Evolutionary conservation across 2,329 filamentous ascomycete species (phyloP).

Genomic region (Teratosphaeria epicoccoides): DNA sequence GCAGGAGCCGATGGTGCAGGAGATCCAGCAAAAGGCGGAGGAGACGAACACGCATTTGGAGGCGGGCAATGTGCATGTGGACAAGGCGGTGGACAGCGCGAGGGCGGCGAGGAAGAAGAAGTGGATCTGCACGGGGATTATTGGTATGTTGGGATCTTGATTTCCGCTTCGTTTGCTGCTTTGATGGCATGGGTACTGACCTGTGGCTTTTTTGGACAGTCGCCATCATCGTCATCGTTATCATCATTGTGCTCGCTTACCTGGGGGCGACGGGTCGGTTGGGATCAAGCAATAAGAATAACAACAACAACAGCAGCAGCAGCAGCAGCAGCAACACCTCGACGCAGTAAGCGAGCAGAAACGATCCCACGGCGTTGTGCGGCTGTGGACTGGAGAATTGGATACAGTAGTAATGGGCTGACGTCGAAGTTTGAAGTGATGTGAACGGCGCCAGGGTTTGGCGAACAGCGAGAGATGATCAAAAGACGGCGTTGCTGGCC

Average conservation of each 20-base stretch:
- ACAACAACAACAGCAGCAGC: conserved; percentile 6
- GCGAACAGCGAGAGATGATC: too few species aligned
- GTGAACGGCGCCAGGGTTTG: too few species aligned
- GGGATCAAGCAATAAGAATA: conserved; percentile 1
- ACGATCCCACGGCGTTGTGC: too few species aligned
- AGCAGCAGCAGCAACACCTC: not conserved
- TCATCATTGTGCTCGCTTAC: conserved; percentile 29
- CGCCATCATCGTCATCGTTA: conserved; percentile 26
- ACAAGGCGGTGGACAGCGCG: conserved; percentile 70
- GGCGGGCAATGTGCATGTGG: conserved; percentile 76
- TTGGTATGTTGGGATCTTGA: conserved; percentile 41
- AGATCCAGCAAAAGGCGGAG: conserved; percentile 80
- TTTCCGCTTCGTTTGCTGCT: conserved; percentile 15
- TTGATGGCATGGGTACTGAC: conserved; percentile 2
- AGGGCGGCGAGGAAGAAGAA: conserved; percentile 79
- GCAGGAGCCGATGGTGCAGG: conserved; percentile 68
- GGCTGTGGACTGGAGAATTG: too few species aligned
- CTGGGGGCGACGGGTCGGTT: conserved; percentile 17
- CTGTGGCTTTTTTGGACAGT: conserved; percentile 8
- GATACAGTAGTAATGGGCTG: too few species aligned
- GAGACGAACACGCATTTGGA: conserved; percentile 75
- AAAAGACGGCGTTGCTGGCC: too few species aligned
- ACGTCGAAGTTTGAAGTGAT: too few species aligned
- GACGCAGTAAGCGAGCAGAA: too few species aligned
- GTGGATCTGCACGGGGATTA: conserved; percentile 84